Base-by-base conservation (phyloP, 805 yeast species). In the Saturnispora dispora region DNA sequence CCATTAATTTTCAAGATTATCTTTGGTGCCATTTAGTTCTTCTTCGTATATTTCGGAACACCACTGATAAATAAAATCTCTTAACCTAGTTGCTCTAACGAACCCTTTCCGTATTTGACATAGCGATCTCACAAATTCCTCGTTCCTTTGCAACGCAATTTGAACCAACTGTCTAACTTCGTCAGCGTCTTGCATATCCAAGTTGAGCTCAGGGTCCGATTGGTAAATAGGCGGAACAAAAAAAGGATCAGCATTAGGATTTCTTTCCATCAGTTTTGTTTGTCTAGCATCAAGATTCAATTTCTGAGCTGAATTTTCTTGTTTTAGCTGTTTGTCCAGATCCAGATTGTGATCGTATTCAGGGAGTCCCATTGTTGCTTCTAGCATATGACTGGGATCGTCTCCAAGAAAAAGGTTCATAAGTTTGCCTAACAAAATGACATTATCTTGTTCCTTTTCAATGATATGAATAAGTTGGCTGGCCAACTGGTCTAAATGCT, bases 331-430 rank as follows among this genome's bases (percentile, higher is more conserved):
- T 48, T 53, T 61, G 32, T 58, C 63, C 40, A 64, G 52, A 51
- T 67, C 68, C 44, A 83, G 65, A 32, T 82, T 79, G 59, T 84
- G 89, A 60, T 87, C 86, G 60, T 86, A 86, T 27, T 68, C 73
- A 2, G 88, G 84, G 33, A 89, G 71, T 23, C 80, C 77, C 66
- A 90, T 65, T 46, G 79, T 78, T 22, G 77, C 79, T 35, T 86
- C 87, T 20, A 80, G 70, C 39, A 84, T 67, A 51, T 80, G 81
- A 43, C 73, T 73, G 56, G 95, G 85, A 63, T 88, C 91, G 62
- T 91, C 98, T 4, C 97, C 96, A 47, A 91, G 72, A 58, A 91
- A 80, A 1, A 85, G 82, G 55, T 83, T 86, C 67, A 93, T 74
- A 44, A 91, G 72, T 59, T 79, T 80, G 43, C 84, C 78, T 49